Conservation (phyloP, 768 basidiomycete genomes). For the Mrakia gelida region DNA sequence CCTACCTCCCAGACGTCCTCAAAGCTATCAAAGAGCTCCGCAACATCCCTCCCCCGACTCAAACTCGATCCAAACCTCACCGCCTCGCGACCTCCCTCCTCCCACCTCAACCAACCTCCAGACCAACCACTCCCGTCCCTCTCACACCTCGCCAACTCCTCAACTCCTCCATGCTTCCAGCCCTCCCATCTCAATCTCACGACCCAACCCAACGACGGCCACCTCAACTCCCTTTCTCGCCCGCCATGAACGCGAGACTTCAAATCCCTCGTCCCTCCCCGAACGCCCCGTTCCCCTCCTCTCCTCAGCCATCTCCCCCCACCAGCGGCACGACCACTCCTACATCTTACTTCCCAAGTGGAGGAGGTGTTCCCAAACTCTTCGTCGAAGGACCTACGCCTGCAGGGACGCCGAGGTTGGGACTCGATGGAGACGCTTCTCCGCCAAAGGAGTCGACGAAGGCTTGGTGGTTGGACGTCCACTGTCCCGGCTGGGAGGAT, state of each 20-base stretch:
- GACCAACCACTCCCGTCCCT: neutral
- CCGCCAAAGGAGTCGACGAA: constrained; percentile 37
- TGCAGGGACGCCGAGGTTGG: neutral
- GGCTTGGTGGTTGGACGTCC: constrained; percentile 87
- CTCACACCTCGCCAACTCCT: constrained; percentile 29
- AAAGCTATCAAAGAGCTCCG: constrained; percentile 15
- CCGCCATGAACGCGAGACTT: neutral
- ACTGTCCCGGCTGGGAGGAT: constrained; percentile 82
- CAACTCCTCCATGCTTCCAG: constrained; percentile 6
- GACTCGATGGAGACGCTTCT: constrained; percentile 33
- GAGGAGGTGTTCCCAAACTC: neutral
- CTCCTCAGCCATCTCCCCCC: neutral
- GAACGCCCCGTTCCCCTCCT: constrained; percentile 6
- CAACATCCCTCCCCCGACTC: neutral
- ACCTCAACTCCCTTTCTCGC: neutral
- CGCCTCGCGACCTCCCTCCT: neutral
- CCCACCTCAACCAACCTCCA: neutral
- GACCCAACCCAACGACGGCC: constrained; percentile 2
- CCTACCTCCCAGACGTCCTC: constrained; percentile 19
- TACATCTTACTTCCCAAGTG: neutral
- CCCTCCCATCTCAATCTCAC: neutral
- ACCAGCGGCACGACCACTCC: neutral
- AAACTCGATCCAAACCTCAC: constrained; percentile 27
- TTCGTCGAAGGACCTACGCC: constrained; percentile 6
- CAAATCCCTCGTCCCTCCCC: constrained; percentile 4